Base-by-base conservation (phyloP, 768 basidiomycete genomes). In the Suillus decipiens region DNA sequence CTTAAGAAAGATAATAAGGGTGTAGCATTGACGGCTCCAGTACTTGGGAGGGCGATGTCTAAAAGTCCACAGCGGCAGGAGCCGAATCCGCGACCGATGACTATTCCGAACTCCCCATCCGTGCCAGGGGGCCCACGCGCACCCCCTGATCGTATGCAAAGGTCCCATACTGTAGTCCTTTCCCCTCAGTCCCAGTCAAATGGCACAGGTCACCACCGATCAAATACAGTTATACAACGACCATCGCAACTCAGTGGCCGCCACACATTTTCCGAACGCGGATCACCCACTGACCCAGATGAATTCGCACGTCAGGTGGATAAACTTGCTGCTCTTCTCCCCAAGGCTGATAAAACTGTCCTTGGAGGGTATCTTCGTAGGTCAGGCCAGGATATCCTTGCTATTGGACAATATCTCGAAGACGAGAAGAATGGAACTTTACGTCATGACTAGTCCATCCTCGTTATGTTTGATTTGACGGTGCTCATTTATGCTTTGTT, bases 391-490 rank as follows among this genome's bases (percentile, higher is more conserved):
- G 91, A 92, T 73, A 89, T 93, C 48, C 77, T 91, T 48, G 92
- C 92, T n/a, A 92, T 94, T 68, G 90, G 90, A 17, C 89, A 91
- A 71, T 94, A 92, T 72, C 78, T 94, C 12, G 92, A 92, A 66
- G 92, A 94, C 66, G 89, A 92, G 72, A 89, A 88, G 77, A 90
- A 88, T 69, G 90, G 90, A 37, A 81, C 78, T 53, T 71, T 92
- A 55, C 79, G 80, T 63, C 65, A 72, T 48, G 72, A 76, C 45
- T 79, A 69, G 71, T 66, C 37, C 34, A 61, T 64, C 47, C 55
- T 63, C 22, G 51, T 61, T 7, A 36, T 28, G 28, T 42, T n/a
- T 43, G 43, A 53, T 57, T 39, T 59, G 39, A 41, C 37, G 22
- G 45, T 59, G 42, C 33, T 48, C 28, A 42, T 61, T 61, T 65